phyloP scores from a whole-genome alignment of 2,329 filamentous ascomycete genomes.

The Dactylellina cionopaga region DNA sequence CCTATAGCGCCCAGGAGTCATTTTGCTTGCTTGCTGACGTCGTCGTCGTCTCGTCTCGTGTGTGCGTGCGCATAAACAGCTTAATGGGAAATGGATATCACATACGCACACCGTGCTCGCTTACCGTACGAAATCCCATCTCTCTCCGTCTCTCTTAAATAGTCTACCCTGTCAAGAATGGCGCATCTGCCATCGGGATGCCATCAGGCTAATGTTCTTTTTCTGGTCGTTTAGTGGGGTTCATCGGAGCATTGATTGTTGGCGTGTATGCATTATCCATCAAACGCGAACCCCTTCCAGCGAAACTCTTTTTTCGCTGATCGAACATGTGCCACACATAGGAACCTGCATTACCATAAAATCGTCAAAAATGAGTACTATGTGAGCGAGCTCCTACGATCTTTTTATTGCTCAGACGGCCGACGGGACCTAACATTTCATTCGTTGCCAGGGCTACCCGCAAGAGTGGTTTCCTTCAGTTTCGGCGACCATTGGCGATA shows the following conservation, averaged over 20 bases:
- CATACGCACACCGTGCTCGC: constrained; percentile 85
- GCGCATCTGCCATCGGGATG: constrained; percentile 53
- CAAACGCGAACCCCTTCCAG: constrained; percentile 85
- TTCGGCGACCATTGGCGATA: constrained; percentile 94
- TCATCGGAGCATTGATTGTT: constrained; percentile 54
- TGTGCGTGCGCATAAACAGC: constrained; percentile 62
- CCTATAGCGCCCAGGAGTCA: too few species aligned
- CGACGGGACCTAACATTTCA: constrained; percentile 16
- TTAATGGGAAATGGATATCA: constrained; percentile 90
- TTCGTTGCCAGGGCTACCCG: constrained; percentile 76
- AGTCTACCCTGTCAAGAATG: constrained; percentile 8
- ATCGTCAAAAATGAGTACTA: constrained; percentile 98
- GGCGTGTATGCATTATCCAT: constrained; percentile 70
- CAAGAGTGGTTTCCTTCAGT: constrained; percentile 97
- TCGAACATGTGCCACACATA: constrained; percentile 23
- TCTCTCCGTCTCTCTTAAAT: too few species aligned
- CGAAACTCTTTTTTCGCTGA: constrained; percentile 18
- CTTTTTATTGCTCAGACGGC: not conserved
- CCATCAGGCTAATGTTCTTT: constrained; percentile 26
- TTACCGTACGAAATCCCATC: constrained; percentile 70
- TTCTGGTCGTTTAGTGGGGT: constrained; percentile 37
- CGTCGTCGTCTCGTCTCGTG: constrained; percentile 55
- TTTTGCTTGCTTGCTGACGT: constrained; percentile 8
- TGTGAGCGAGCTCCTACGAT: constrained; percentile 59
- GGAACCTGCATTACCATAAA: constrained; percentile 85